A percentile compares a stretch with the other conserved stretches of the same genome.
phyloP scores from a whole-genome alignment of 2,329 filamentous ascomycete genomes.

The Macroventuria anomochaeta region DNA sequence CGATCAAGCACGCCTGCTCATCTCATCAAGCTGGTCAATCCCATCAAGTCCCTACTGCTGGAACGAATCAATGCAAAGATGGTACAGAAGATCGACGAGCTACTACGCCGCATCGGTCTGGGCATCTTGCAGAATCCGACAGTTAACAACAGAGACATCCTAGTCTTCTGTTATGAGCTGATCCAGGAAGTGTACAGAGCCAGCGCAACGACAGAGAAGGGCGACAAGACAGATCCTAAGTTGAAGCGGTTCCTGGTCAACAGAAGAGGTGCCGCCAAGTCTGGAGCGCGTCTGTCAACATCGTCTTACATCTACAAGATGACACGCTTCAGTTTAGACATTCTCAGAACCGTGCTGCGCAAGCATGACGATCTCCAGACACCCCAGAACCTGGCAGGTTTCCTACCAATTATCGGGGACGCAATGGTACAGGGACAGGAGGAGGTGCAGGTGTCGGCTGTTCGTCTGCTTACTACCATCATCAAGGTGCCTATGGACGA shows the following conservation, averaged over 20 bases:
- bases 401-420: slow-evolving; percentile 88
- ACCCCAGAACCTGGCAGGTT: slow-evolving; percentile 78
- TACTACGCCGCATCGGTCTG: slow-evolving; percentile 81
- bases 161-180: slow-evolving; percentile 95
- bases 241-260: slow-evolving; percentile 80
- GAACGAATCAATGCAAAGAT: slow-evolving; percentile 85
- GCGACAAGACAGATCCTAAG: slow-evolving; percentile 45
- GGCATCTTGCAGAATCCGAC: slow-evolving; percentile 84
- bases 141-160: slow-evolving; percentile 77
- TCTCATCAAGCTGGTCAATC: slow-evolving; percentile 76
- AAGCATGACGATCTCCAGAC: slow-evolving; percentile 85
- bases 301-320: slow-evolving; percentile 88
- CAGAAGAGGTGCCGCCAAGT: slow-evolving; percentile 75
- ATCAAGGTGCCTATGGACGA: slow-evolving; percentile 80
- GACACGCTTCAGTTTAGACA: slow-evolving; percentile 83
- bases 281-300: slow-evolving; percentile 72
- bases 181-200: slow-evolving; percentile 84
- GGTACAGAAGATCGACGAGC: slow-evolving; percentile 87
- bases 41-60: slow-evolving; percentile 77
- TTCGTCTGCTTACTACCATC: slow-evolving; percentile 83
- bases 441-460: slow-evolving; percentile 87
- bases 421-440: slow-evolving; percentile 83
- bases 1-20: slow-evolving; percentile 78
- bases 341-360: slow-evolving; percentile 82
- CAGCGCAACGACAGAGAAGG: slow-evolving; percentile 53